Evolutionary conservation across 2,329 filamentous ascomycete species (phyloP).

Genomic region (Davidsoniella australis): DNA sequence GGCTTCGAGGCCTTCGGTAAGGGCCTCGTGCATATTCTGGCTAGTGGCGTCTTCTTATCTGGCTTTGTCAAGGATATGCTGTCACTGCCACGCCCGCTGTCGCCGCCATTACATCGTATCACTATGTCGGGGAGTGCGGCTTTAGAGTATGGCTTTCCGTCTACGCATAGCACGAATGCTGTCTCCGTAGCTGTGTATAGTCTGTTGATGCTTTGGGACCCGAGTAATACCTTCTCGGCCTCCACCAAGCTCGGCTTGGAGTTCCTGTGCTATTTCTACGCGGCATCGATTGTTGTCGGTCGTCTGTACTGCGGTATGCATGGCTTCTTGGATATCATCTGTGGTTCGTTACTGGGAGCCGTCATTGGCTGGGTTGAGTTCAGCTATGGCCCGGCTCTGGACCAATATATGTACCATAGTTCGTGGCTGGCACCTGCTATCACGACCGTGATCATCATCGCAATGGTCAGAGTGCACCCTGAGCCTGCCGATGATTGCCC

Average conservation of each 20-base stretch:
- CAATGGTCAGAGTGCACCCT: constrained; percentile 75
- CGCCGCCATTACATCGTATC: constrained; percentile 80
- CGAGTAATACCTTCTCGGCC: constrained; percentile 43
- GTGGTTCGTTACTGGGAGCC: constrained; percentile 64
- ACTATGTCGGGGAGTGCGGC: constrained; percentile 94
- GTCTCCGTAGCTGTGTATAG: constrained; percentile 83
- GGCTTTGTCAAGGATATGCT: constrained; percentile 90
- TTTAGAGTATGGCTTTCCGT: constrained; percentile 92
- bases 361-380: constrained; percentile 43
- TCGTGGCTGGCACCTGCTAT: constrained; percentile 47
- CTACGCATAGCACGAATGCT: constrained; percentile 91
- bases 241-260: constrained; percentile 47
- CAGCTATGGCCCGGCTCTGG: constrained; percentile 43
- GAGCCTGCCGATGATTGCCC: constrained; percentile 94
- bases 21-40: constrained; percentile 62
- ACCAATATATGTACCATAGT: constrained; percentile 51
- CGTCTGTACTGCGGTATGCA: constrained; percentile 98
- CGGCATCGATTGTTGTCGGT: constrained; percentile 73
- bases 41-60: constrained; percentile 67
- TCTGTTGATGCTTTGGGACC: constrained; percentile 50
- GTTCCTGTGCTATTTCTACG: constrained; percentile 63
- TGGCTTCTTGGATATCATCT: constrained; percentile 77
- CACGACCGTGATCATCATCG: constrained; percentile 48
- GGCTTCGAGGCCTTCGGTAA: constrained; percentile 72
- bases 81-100: constrained; percentile 80